Evolutionary conservation across 495 filamentous ascomycete genomes (phyloP), one percentile per base, ranked within the genome.

Genomic region (Podospora sp.): DNA sequence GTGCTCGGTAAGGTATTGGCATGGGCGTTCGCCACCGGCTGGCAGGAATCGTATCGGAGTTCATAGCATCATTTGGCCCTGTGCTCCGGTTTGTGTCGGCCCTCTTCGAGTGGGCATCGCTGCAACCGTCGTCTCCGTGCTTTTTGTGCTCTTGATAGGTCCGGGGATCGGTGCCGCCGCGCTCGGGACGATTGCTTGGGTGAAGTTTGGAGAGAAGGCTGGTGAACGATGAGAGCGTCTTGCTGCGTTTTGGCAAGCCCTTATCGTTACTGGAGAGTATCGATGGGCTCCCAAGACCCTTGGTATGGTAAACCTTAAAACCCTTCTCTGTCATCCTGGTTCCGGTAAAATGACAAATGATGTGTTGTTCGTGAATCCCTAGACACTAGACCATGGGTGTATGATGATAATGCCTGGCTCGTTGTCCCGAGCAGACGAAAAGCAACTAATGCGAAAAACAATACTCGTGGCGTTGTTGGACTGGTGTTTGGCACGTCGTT

Each of bases 151-250:
- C 51, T 52, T 40, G 18, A 14, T n/a, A 20, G 52, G 27, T 6
- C 14, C n/a, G 24, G 16, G 18, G 40, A n/a, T 12, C 65, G 61
- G 83, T 83, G 9, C 79, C 71, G 12, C 83, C 82, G 18, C 73
- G 75, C 57, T 84, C 83, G 1, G 78, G 74, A 0, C 79, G 79
- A 24, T 76, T 73, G 65, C 80, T 82, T 0, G 82, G 74, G n/a
- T 71, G 66, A 0, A 76, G 61, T 24, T 61, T 69, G 78, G 57
- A 78, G 55, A 63, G 83, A 73, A 69, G 76, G 68, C 58, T 64
- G 65, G 73, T 64, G 9, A 76, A 33, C 6, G 57, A 36, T 59
- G 40, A 46, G 14, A 46, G 40, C 40, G 40, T 46, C 14, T 46
- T 46, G 16, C 40, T 46, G 40, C 40, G 40, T 46, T 18, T 46